These are phyloP conservation scores for Aspergillus versicolor DNA, from an alignment of 2,329 filamentous ascomycete genomes.

Conservation along the genomic window DNA sequence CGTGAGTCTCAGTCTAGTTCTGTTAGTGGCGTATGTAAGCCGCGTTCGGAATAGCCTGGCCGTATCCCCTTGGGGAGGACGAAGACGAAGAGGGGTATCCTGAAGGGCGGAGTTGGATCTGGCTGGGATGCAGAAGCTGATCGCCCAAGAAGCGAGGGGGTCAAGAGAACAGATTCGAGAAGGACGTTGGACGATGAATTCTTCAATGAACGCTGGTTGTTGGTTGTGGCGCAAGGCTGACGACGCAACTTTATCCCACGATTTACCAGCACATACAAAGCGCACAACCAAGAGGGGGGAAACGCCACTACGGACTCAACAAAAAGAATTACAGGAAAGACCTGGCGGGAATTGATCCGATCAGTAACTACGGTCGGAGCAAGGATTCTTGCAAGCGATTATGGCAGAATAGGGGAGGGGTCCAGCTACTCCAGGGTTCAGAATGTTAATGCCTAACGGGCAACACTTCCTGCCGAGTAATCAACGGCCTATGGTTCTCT, in stretches of 20 bases:
- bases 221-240: conserved; percentile 10
- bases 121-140: not conserved
- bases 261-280: conserved; percentile 3
- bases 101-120: not conserved
- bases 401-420: not conserved
- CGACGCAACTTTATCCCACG: not conserved
- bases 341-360: not conserved
- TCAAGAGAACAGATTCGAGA: not conserved
- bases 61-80: not conserved
- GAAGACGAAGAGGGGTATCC: not conserved
- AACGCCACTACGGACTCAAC: not conserved
- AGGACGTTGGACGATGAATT: not conserved
- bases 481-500: not conserved
- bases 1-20: conserved; percentile 1
- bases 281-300: not conserved
- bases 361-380: not conserved
- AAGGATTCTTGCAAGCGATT: too few relatives aligned
- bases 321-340: not conserved
- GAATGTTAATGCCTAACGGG: conserved; percentile 11
- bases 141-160: not conserved
- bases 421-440: not conserved
- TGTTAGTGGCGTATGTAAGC: conserved; percentile 20
- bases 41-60: conserved; percentile 16
- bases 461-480: not conserved
- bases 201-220: not conserved